Conservation (phyloP, 805 yeast species). For the Teunomyces tritomae region DNA sequence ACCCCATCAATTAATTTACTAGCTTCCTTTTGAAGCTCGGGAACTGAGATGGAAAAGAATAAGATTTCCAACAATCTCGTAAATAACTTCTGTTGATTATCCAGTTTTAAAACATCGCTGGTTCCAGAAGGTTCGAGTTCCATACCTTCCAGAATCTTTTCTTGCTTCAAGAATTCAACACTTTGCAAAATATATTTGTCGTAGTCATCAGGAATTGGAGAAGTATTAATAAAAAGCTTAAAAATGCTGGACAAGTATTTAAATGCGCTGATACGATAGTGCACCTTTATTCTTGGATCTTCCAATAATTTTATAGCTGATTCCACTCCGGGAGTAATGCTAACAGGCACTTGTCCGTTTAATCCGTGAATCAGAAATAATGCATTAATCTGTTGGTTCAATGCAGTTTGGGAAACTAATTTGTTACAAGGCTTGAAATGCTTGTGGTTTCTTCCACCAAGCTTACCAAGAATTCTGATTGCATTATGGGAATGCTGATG, state of each 20-base stretch:
- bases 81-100: conserved; percentile 64
- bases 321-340: conserved; percentile 78
- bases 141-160: conserved; percentile 27
- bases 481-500: conserved; percentile 96
- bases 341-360: conserved; percentile 55
- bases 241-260: conserved; percentile 64
- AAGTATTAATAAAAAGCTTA: conserved; percentile 62
- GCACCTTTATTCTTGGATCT: conserved; percentile 58
- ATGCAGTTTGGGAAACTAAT: conserved; percentile 49
- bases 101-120: conserved; percentile 48
- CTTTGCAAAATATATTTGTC: conserved; percentile 47
- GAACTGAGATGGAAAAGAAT: conserved; percentile 73
- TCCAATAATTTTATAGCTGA: conserved; percentile 76
- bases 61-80: conserved; percentile 64
- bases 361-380: conserved; percentile 71
- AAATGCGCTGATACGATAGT: conserved; percentile 77
- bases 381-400: conserved; percentile 71
- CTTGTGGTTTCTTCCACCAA: conserved; percentile 93
- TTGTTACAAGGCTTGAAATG: conserved; percentile 76
- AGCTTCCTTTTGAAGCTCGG: conserved; percentile 71
- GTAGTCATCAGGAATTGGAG: conserved; percentile 46
- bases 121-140: conserved; percentile 42
- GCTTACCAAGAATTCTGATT: conserved; percentile 85
- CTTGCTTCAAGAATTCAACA: conserved; percentile 43
- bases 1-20: conserved; percentile 56